Conservation (phyloP, 352 stramenopile genomes). For the Pythium rhizo-oryzae region DNA sequence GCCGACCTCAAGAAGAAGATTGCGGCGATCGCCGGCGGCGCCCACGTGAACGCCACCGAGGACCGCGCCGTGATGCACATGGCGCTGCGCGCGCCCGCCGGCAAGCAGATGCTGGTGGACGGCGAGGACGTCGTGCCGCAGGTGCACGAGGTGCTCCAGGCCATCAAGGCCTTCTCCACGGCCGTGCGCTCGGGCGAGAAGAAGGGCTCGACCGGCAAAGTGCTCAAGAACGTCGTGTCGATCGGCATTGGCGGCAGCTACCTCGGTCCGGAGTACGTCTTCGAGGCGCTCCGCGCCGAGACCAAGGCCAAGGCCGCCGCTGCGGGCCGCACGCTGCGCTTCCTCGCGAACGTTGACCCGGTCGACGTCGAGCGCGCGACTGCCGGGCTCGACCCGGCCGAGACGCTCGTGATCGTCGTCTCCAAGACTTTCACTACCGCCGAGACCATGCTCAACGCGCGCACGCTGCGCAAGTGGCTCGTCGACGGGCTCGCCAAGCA, state of each 20-base stretch:
- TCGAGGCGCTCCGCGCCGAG: conserved; percentile 93
- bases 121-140: conserved; percentile 95
- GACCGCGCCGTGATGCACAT: conserved; percentile 96
- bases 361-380: conserved; percentile 94
- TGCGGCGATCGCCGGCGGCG: conserved; percentile 91
- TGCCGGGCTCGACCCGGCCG: conserved; percentile 92
- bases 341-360: conserved; percentile 98
- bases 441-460: conserved; percentile 99
- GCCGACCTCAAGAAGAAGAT: conserved; percentile 88
- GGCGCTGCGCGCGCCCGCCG: conserved; percentile 89
- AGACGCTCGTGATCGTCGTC: conserved; percentile 97
- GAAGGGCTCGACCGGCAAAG: conserved; percentile 94
- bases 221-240: conserved; percentile 94
- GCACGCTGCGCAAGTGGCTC: conserved; percentile 96
- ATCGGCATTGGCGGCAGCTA: conserved; percentile 97
- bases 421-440: conserved; percentile 99
- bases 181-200: conserved; percentile 88
- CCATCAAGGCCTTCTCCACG: conserved; percentile 94
- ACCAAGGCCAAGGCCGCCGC: conserved; percentile 79
- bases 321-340: conserved; percentile 90
- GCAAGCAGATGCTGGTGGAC: conserved; percentile 90
- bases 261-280: conserved; percentile 97
- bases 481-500: conserved; percentile 91
- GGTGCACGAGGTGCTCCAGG: conserved; percentile 95
- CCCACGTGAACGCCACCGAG: conserved; percentile 97